Percentiles rank a stretch among this genome's conserved stretches.
phyloP scores from a whole-genome alignment of 805 yeast species.

The Yarrowia osloensis region DNA sequence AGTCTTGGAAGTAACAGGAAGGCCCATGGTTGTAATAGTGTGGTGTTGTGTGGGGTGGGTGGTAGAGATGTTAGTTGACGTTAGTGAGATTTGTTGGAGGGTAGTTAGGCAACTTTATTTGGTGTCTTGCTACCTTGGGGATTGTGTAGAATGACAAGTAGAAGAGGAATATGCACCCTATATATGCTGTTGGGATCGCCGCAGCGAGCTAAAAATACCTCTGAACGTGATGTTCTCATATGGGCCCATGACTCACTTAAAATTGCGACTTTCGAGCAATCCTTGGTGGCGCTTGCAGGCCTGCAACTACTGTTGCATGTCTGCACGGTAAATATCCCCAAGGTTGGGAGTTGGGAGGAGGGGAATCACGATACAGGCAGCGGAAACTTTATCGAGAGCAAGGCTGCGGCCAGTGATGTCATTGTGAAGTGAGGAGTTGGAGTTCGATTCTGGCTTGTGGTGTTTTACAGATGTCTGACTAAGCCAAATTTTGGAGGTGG shows the following conservation, averaged over 20 bases:
- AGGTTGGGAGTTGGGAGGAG: constrained; percentile 23
- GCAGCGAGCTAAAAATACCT: constrained; percentile 7
- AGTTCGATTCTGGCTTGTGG: background rate
- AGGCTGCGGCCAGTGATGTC: background rate
- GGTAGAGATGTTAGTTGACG: background rate
- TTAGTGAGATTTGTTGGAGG: background rate
- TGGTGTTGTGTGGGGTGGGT: background rate
- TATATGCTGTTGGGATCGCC: constrained; percentile 8
- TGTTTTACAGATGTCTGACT: no score
- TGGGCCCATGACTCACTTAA: constrained; percentile 10
- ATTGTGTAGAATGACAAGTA: background rate
- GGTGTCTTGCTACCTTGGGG: background rate
- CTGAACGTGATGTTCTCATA: background rate
- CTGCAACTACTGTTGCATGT: constrained; percentile 27
- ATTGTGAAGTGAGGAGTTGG: background rate
- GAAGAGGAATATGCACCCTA: background rate
- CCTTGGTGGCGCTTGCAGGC: constrained; percentile 26
- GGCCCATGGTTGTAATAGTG: constrained; percentile 3
- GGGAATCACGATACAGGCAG: background rate
- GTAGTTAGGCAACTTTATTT: background rate
- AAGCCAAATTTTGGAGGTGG: no score
- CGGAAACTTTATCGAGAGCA: constrained; percentile 5
- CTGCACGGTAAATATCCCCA: constrained; percentile 25
- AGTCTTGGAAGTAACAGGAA: constrained; percentile 1
- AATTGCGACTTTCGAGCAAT: background rate